Evolutionary conservation across 2,329 filamentous ascomycete species (phyloP).

Genomic region (Sordariomycetes sp.): DNA sequence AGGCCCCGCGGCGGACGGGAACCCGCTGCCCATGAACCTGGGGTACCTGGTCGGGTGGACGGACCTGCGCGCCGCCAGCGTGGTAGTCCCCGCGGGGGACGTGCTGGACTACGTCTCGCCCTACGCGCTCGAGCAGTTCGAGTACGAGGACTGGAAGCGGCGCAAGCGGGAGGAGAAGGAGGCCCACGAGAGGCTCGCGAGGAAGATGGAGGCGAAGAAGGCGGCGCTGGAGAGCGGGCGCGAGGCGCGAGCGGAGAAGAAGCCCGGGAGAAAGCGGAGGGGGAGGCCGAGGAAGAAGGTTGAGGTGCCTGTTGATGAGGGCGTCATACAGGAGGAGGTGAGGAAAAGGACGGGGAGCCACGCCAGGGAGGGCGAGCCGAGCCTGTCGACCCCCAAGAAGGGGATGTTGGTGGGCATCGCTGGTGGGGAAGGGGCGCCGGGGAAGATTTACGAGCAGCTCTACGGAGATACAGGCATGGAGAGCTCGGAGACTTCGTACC

Average conservation of each 20-base stretch:
- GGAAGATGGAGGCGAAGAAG: not conserved
- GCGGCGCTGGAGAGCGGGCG: not conserved
- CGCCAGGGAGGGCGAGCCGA: constrained; percentile 19
- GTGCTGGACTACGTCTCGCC: constrained; percentile 50
- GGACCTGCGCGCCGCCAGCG: constrained; percentile 36
- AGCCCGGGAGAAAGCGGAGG: not conserved
- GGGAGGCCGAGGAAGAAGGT: not conserved
- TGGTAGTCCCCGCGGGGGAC: constrained; percentile 32
- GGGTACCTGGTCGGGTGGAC: constrained; percentile 45
- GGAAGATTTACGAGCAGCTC: constrained; percentile 3
- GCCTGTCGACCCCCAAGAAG: constrained; percentile 24
- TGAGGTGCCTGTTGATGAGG: not conserved
- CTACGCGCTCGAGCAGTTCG: constrained; percentile 44
- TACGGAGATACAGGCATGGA: not conserved
- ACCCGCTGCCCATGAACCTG: constrained; percentile 29
- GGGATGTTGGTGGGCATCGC: constrained; percentile 12
- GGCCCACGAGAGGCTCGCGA: not conserved
- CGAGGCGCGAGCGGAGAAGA: not conserved
- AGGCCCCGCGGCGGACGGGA: constrained; percentile 20
- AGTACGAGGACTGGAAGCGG: constrained; percentile 31
- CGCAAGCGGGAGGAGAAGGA: constrained; percentile 10
- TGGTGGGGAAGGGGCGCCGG: constrained; percentile 7
- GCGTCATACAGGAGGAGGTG: constrained; percentile 1
- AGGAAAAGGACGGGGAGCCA: constrained; percentile 5
- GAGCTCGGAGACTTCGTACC: not conserved